phyloP scores from a whole-genome alignment of 2,329 filamentous ascomycete genomes.

The Tolypocladium capitatum region DNA sequence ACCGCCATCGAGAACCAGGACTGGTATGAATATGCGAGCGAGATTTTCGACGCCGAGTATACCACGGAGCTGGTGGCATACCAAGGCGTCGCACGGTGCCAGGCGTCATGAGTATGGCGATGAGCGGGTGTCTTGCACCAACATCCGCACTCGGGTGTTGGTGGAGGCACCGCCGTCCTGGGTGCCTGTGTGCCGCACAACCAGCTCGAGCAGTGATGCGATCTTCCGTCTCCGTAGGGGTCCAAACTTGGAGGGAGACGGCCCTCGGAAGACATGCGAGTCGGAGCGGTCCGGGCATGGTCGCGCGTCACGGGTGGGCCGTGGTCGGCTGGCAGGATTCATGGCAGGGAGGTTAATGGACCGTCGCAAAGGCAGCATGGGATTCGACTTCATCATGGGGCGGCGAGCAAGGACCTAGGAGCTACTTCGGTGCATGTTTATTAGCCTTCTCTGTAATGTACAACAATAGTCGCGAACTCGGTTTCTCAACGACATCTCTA shows the following conservation, averaged over 20 bases:
- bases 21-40: conserved; percentile 18
- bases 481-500: neutral
- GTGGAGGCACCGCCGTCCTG: no score
- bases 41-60: conserved; percentile 13
- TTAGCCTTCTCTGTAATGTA: neutral
- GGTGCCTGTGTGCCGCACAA: no score
- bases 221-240: neutral
- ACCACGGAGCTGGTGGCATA: conserved; percentile 15
- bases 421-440: conserved; percentile 4
- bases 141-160: neutral
- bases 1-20: conserved; percentile 13
- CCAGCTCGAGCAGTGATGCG: neutral
- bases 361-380: neutral
- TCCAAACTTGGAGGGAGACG: neutral
- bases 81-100: conserved; percentile 16
- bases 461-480: neutral
- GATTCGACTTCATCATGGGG: neutral
- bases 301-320: no score
- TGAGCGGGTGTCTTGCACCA: neutral
- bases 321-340: neutral
- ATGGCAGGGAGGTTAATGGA: neutral
- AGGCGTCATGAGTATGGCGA: conserved; percentile 7
- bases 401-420: neutral
- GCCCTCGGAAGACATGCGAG: neutral
- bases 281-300: neutral